These are phyloP conservation scores for Lotus japonicus DNA, from an alignment of 306 rosid species.

Conservation along the genomic window DNA sequence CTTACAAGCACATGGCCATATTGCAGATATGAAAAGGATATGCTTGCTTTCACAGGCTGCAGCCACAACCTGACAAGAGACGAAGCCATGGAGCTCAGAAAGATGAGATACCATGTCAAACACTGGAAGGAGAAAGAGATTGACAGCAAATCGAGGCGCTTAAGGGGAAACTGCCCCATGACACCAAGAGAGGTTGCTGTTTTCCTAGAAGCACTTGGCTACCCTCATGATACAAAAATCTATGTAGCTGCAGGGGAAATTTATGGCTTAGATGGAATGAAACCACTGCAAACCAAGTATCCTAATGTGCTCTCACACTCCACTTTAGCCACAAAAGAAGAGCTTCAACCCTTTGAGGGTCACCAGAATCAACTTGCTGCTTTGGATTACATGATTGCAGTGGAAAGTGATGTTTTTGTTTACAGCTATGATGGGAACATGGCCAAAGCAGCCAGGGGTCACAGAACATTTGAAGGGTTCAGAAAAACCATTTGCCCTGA, in stretches of 20 bases:
- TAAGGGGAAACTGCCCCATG: constrained; percentile 60
- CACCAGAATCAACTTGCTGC: constrained; percentile 63
- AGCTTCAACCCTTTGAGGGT: constrained; percentile 37
- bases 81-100: constrained; percentile 32
- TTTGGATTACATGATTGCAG: constrained; percentile 50
- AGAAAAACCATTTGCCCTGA: constrained; percentile 55
- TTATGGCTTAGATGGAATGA: constrained; percentile 43
- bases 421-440: constrained; percentile 58
- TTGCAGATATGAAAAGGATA: constrained; percentile 70
- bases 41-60: constrained; percentile 80
- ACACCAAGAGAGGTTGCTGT: constrained; percentile 70
- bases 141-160: constrained; percentile 33
- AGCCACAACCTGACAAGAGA: constrained; percentile 44
- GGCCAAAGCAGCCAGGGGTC: constrained; percentile 70
- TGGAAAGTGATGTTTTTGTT: constrained; percentile 60
- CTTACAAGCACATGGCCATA: neutral
- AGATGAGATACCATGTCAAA: constrained; percentile 35
- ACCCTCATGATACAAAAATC: constrained; percentile 48
- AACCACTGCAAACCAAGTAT: constrained; percentile 33
- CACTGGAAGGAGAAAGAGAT: constrained; percentile 67
- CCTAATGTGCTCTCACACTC: constrained; percentile 41
- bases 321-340: constrained; percentile 53
- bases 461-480: constrained; percentile 49
- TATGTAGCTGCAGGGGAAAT: constrained; percentile 54
- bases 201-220: constrained; percentile 63